phyloP scores from a whole-genome alignment of 495 filamentous ascomycete genomes.

The Penicillium canescens region DNA sequence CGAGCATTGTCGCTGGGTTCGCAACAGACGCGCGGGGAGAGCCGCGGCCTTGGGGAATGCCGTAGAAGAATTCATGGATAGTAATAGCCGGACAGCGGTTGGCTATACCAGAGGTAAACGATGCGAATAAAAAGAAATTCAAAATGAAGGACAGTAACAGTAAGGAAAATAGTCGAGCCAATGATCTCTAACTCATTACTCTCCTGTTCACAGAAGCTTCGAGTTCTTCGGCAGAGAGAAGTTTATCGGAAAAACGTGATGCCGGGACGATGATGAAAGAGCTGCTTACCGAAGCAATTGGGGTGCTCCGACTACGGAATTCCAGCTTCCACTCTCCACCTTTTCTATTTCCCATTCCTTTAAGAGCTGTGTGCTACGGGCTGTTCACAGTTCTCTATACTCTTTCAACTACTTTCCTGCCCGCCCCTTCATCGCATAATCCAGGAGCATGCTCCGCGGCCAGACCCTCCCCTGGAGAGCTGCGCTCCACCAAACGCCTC shows the following conservation, averaged over 20 bases:
- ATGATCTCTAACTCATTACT: slow-evolving; percentile 7
- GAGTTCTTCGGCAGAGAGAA: slow-evolving; percentile 24
- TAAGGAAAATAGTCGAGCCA: slow-evolving; percentile 13
- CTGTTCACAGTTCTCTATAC: slow-evolving; percentile 9
- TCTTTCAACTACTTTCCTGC: slow-evolving; percentile 5
- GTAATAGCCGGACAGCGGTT: slow-evolving; percentile 20
- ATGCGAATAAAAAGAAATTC: neutral
- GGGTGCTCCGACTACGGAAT: slow-evolving; percentile 25
- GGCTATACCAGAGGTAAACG: slow-evolving; percentile 1
- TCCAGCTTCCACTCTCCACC: slow-evolving; percentile 14
- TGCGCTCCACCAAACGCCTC: slow-evolving; percentile 49
- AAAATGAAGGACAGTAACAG: slow-evolving; percentile 13
- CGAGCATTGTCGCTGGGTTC: slow-evolving; percentile 39
- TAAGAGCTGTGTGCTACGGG: slow-evolving; percentile 23
- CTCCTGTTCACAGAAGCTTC: slow-evolving; percentile 36
- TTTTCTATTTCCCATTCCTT: slow-evolving; percentile 12
- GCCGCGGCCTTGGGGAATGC: slow-evolving; percentile 49
- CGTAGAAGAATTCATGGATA: slow-evolving; percentile 43
- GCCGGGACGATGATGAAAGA: slow-evolving; percentile 34
- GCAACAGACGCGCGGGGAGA: slow-evolving; percentile 44
- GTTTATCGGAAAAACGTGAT: slow-evolving; percentile 31
- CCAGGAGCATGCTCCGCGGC: slow-evolving; percentile 53
- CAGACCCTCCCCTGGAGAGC: slow-evolving; percentile 58
- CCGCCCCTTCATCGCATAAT: slow-evolving; percentile 10
- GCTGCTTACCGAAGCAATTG: slow-evolving; percentile 38